These are phyloP conservation scores for Russula griseocarnosa DNA, from an alignment of 768 basidiomycete genomes.

Conservation along the genomic window DNA sequence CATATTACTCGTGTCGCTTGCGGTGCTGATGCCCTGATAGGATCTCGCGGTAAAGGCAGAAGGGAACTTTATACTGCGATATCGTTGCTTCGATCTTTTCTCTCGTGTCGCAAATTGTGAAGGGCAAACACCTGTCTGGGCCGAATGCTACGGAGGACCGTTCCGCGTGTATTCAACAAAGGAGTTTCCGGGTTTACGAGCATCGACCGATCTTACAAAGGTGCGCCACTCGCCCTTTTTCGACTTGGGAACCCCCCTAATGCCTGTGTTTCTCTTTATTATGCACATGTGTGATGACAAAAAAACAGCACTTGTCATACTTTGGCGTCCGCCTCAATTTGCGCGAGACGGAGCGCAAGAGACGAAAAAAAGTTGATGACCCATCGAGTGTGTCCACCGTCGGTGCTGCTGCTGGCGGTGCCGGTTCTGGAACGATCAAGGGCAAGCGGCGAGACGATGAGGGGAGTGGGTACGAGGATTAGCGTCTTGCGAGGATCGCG, in stretches of 20 bases:
- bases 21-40: conserved; percentile 35
- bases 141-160: conserved; percentile 59
- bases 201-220: conserved; percentile 66
- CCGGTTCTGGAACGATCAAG: not conserved
- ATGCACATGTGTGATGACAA: not conserved
- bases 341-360: conserved; percentile 54
- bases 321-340: conserved; percentile 59
- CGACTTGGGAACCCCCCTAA: not conserved
- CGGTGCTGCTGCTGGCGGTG: not conserved
- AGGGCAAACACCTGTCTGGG: conserved; percentile 45
- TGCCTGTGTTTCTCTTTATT: not conserved
- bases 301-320: conserved; percentile 45
- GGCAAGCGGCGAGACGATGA: conserved; percentile 18
- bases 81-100: conserved; percentile 61
- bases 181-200: conserved; percentile 62
- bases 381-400: conserved; percentile 17
- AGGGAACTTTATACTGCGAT: conserved; percentile 63
- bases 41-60: conserved; percentile 69
- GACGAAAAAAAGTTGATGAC: conserved; percentile 40
- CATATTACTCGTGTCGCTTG: not conserved
- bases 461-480: conserved; percentile 17
- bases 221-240: conserved; percentile 33
- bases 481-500: not conserved
- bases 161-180: conserved; percentile 71
- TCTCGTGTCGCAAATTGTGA: conserved; percentile 38